Conservation (phyloP, 1,284 basidiomycete species). For the Fomitiporia mediterranea region DNA sequence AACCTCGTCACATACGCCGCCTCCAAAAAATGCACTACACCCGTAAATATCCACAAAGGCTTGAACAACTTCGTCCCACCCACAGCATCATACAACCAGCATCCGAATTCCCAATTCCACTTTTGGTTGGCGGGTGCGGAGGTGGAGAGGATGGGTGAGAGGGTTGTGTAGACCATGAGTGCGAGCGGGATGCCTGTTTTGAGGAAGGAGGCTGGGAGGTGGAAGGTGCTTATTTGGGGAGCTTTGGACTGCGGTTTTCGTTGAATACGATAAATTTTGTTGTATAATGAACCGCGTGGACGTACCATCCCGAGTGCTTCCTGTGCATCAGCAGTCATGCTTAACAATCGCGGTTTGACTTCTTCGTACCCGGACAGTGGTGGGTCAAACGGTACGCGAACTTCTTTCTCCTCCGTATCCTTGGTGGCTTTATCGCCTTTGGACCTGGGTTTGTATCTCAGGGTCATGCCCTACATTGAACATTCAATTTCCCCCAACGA, state of each 20-base stretch:
- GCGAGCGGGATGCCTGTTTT: conserved; percentile 26
- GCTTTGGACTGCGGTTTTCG: conserved; percentile 54
- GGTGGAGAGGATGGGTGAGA: conserved; percentile 31
- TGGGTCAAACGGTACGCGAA: conserved; percentile 59
- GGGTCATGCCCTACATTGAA: conserved; percentile 56
- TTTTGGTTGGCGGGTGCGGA: too few species aligned
- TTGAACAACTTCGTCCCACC: conserved; percentile 25
- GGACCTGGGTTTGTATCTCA: conserved; percentile 53
- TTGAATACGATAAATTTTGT: neutral
- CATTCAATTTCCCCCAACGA: neutral
- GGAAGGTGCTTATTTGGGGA: conserved; percentile 57
- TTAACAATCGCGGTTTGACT: conserved; percentile 69
- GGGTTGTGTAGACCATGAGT: conserved; percentile 38
- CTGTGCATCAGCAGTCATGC: conserved; percentile 70
- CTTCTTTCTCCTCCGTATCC: conserved; percentile 47
- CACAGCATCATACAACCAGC: conserved; percentile 8
- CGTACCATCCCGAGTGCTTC: conserved; percentile 71
- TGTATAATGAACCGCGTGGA: conserved; percentile 12
- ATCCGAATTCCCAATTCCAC: conserved; percentile 16
- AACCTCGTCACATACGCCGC: conserved; percentile 47
- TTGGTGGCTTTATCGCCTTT: conserved; percentile 34
- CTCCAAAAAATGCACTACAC: conserved; percentile 45
- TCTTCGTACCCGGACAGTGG: conserved; percentile 69
- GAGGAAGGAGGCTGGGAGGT: conserved; percentile 33
- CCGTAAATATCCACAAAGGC: conserved; percentile 30